Conservation (phyloP, 208 protist species). For the Leishmania turanica region DNA sequence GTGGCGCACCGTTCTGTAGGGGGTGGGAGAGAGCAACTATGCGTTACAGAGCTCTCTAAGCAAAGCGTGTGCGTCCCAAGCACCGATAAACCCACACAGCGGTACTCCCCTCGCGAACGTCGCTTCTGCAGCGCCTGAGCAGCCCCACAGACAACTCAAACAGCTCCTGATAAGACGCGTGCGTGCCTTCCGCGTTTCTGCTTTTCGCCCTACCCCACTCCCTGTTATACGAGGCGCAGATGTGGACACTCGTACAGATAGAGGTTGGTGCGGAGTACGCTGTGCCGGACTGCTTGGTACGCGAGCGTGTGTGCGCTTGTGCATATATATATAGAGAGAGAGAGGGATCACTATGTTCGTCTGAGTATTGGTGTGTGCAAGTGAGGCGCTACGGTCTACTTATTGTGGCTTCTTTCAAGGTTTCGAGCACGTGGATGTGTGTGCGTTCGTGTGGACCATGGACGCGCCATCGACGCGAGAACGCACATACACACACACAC, state of each 20-base stretch:
- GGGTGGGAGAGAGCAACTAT: not conserved
- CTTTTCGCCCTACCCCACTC: not conserved
- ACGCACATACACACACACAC: not conserved
- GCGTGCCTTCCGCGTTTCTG: not conserved
- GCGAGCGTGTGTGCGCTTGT: not conserved
- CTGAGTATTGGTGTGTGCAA: not conserved
- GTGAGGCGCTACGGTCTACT: not conserved
- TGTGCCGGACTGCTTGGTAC: not conserved
- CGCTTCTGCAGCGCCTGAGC: not conserved
- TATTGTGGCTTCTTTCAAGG: not conserved
- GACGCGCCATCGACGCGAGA: not conserved
- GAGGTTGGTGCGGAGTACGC: not conserved
- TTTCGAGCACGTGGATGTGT: not conserved
- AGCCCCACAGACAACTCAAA: not conserved
- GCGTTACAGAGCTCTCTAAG: not conserved
- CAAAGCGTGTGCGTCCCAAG: too few species aligned
- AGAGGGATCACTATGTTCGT: not conserved
- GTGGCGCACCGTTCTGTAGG: not conserved
- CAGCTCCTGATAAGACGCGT: not conserved
- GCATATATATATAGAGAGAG: slow-evolving; percentile 1
- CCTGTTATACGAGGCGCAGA: not conserved
- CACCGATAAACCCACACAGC: not conserved
- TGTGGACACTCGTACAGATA: not conserved
- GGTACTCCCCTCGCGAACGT: not conserved
- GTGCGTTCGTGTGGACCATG: not conserved